A percentile compares a stretch with the other conserved stretches of the same genome.
These are phyloP conservation scores for Eucalyptus leucophloia DNA, from an alignment of 345 rosid genomes.

Conservation along the genomic window DNA sequence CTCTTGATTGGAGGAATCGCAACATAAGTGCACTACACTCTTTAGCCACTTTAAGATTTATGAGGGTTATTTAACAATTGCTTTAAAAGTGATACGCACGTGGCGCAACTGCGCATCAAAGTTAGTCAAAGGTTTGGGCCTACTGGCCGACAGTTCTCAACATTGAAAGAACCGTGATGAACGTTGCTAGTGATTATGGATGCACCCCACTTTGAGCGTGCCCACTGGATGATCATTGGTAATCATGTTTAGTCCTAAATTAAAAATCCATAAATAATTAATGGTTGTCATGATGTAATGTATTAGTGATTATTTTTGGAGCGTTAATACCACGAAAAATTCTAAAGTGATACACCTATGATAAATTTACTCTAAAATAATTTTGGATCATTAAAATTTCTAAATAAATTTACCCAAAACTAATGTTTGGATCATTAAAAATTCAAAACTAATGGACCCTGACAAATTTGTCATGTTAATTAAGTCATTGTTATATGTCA, in stretches of 20 bases:
- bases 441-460: not conserved
- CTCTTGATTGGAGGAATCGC: not conserved
- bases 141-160: not conserved
- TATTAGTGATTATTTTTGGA: not conserved
- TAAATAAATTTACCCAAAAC: too few relatives aligned
- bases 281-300: not conserved
- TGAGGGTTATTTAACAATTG: not conserved
- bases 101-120: not conserved
- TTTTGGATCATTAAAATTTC: too few relatives aligned
- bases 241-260: not conserved
- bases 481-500: too few relatives aligned
- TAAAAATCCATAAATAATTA: not conserved
- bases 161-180: not conserved
- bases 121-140: not conserved
- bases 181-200: not conserved
- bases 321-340: too few relatives aligned
- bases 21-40: not conserved
- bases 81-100: not conserved
- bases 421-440: too few relatives aligned
- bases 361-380: too few relatives aligned
- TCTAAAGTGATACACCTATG: accelerated
- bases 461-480: too few relatives aligned
- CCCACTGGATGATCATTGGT: not conserved
- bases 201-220: not conserved
- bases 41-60: not conserved